Evolutionary conservation across 306 rosid genomes (phyloP).

Genomic region (Hippophae gyantsensis): DNA sequence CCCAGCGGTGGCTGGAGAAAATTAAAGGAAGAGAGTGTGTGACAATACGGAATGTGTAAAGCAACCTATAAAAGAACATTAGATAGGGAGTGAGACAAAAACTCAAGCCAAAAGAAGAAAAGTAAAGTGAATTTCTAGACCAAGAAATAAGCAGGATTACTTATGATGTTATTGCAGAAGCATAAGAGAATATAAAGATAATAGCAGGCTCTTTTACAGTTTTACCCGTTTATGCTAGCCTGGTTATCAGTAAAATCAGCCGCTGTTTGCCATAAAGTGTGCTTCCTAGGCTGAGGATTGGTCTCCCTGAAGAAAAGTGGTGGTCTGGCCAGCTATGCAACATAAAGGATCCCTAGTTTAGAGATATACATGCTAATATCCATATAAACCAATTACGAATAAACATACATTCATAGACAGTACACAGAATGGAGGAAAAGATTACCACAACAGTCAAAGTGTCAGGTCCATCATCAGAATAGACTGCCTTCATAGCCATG

Average conservation of each 20-base stretch:
- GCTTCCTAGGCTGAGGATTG: slow-evolving; percentile 89
- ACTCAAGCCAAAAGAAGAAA: no score
- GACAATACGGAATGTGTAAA: no score
- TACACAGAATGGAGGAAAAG: background rate
- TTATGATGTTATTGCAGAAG: background rate
- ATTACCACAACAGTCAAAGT: slow-evolving; percentile 66
- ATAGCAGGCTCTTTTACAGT: slow-evolving; percentile 1
- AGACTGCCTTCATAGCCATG: slow-evolving; percentile 55
- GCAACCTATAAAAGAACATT: no score
- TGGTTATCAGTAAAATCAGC: slow-evolving; percentile 78
- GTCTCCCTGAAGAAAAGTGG: slow-evolving; percentile 91
- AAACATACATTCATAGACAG: background rate
- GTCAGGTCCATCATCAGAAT: slow-evolving; percentile 61
- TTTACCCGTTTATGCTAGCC: slow-evolving; percentile 58
- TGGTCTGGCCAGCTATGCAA: slow-evolving; percentile 62
- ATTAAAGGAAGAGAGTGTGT: no score
- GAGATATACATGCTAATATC: background rate
- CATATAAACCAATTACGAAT: background rate
- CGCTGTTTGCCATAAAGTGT: slow-evolving; percentile 80
- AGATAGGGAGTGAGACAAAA: no score
- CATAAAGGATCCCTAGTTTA: slow-evolving; percentile 13
- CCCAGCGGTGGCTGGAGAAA: no score
- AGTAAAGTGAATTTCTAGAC: no score
- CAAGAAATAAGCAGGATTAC: background rate
- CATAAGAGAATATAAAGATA: slow-evolving; percentile 1